phyloP scores from a whole-genome alignment of 495 filamentous ascomycete species.

The Penicillium daleae region DNA sequence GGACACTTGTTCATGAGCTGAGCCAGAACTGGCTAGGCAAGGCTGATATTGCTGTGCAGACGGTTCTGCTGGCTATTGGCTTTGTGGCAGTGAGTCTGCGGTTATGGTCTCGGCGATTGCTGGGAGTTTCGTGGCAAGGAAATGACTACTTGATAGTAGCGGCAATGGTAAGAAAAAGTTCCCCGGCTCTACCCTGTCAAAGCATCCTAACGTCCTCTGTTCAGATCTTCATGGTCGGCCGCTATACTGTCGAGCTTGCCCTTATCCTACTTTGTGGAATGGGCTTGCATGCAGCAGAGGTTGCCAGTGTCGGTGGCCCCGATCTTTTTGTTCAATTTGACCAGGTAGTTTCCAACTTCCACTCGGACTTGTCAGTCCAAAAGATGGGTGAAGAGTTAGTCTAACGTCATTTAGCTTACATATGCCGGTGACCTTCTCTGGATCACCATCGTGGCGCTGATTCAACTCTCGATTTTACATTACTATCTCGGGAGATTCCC shows the following conservation, averaged over 20 bases:
- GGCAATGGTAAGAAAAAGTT: conserved; percentile 26
- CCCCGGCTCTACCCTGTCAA: no score
- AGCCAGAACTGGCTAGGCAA: conserved; percentile 33
- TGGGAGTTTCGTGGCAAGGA: conserved; percentile 12
- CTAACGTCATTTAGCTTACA: conserved; percentile 25
- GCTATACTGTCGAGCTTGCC: conserved; percentile 28
- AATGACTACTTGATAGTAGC: conserved; percentile 29
- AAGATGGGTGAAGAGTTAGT: neutral
- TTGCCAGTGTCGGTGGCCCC: conserved; percentile 16
- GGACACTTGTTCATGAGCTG: conserved; percentile 22
- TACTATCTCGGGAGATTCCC: conserved; percentile 25
- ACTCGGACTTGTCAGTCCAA: neutral
- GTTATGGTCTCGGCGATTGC: conserved; percentile 28
- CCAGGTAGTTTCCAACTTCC: conserved; percentile 13
- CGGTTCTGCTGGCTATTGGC: conserved; percentile 20
- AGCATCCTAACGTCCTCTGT: neutral
- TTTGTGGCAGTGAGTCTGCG: conserved; percentile 24
- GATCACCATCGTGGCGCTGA: conserved; percentile 19
- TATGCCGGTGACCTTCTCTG: conserved; percentile 28
- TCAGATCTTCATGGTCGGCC: conserved; percentile 24
- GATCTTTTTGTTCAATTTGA: conserved; percentile 22
- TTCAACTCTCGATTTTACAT: conserved; percentile 28
- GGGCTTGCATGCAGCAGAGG: conserved; percentile 25
- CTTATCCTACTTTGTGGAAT: conserved; percentile 26
- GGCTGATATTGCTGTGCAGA: conserved; percentile 29